Percentiles rank a stretch among this genome's conserved stretches.
Evolutionary conservation across 2,329 filamentous ascomycete species (phyloP).

Genomic region (Paecilomyces fulvus): DNA sequence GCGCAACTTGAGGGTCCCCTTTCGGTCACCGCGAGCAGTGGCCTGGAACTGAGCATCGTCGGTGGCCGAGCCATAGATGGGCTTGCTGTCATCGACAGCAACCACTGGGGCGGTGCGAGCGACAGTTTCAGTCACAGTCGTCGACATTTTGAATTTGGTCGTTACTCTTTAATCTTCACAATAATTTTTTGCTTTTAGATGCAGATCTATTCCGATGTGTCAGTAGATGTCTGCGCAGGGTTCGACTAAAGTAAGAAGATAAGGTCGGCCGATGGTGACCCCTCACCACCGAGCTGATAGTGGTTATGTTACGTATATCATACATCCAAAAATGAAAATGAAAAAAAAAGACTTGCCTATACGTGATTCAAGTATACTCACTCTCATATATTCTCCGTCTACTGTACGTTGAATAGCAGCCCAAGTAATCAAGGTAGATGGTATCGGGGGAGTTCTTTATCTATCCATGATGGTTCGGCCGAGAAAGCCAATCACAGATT

Average conservation of each 20-base stretch:
- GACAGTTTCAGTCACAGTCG: background rate
- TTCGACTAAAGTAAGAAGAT: background rate
- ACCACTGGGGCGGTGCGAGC: background rate
- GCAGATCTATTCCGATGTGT: background rate
- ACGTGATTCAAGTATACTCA: background rate
- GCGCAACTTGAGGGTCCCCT: slow-evolving; percentile 26
- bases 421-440: background rate
- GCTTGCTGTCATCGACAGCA: slow-evolving; percentile 2
- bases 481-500: background rate
- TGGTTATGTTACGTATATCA: background rate
- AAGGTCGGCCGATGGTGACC: background rate
- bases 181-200: background rate
- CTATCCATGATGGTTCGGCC: background rate
- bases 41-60: slow-evolving; percentile 20
- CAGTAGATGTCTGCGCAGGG: background rate
- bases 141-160: background rate
- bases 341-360: background rate
- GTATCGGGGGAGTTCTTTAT: background rate
- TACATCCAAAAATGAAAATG: background rate
- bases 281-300: background rate
- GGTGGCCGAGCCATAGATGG: slow-evolving; percentile 1
- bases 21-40: slow-evolving; percentile 26
- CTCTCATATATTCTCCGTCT: background rate
- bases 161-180: background rate
- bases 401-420: background rate